Evolutionary conservation across 129 eudicot species (phyloP).

Genomic region (Pseudognaphalium luteoalbum): DNA sequence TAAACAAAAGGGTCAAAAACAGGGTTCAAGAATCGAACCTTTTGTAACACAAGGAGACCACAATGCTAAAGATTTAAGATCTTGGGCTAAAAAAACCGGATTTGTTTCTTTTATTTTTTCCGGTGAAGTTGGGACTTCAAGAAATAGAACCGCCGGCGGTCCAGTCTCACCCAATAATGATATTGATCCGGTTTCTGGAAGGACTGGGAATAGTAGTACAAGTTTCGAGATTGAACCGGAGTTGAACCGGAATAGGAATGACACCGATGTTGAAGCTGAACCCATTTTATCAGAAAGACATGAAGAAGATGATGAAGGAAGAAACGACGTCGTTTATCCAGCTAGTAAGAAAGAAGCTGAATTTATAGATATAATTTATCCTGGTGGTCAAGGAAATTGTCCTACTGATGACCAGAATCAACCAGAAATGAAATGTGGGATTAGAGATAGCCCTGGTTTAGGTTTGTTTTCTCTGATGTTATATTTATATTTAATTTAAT

Average conservation of each 20-base stretch:
- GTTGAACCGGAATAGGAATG: conserved; percentile 26
- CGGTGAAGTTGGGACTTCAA: conserved; percentile 58
- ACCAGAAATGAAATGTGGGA: conserved; percentile 61
- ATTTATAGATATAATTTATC: conserved; percentile 38
- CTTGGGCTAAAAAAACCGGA: conserved; percentile 98
- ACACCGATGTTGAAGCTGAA: conserved; percentile 38
- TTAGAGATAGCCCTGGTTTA: conserved; percentile 82
- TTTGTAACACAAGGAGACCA: conserved; percentile 66
- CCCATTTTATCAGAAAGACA: conserved; percentile 39
- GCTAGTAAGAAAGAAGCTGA: conserved; percentile 43
- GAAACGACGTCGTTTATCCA: conserved; percentile 33
- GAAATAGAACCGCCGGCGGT: conserved; percentile 39
- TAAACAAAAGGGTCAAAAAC: conserved; percentile 49
- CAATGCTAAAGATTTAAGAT: conserved; percentile 82
- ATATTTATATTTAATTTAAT: not conserved
- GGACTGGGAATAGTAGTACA: conserved; percentile 41
- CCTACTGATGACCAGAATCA: conserved; percentile 42
- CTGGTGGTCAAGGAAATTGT: conserved; percentile 54
- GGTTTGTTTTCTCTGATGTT: conserved; percentile 44
- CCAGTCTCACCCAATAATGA: conserved; percentile 57
- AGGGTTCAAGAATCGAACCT: conserved; percentile 55
- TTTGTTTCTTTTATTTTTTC: conserved; percentile 81
- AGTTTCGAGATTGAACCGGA: conserved; percentile 56
- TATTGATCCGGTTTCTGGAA: conserved; percentile 66
- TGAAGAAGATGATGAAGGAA: conserved; percentile 16